Evolutionary conservation across 2,329 filamentous ascomycete species (phyloP).

Genomic region (Trichophaea hybrida): DNA sequence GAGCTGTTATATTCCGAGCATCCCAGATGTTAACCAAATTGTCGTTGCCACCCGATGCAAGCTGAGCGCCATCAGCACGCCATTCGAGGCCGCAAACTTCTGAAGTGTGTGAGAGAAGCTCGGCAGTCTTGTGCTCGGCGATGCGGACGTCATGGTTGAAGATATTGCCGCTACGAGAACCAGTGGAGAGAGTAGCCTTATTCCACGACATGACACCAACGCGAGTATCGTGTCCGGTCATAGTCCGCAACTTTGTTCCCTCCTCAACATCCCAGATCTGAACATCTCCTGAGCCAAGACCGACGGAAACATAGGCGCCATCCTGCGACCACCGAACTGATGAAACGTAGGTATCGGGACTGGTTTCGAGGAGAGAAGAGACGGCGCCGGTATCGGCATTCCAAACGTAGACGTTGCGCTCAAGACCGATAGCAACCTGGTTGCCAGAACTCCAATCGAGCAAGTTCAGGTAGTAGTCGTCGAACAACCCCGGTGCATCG

Average conservation of each 20-base stretch:
- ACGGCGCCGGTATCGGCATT: constrained; percentile 88
- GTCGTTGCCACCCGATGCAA: constrained; percentile 95
- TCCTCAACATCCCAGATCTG: constrained; percentile 99
- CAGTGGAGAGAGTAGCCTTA: constrained; percentile 93
- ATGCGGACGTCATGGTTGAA: constrained; percentile 98
- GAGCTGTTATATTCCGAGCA: constrained; percentile 76
- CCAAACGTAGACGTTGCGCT: constrained; percentile 97
- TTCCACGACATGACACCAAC: constrained; percentile 99
- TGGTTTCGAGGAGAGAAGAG: constrained; percentile 73
- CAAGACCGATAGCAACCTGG: constrained; percentile 93
- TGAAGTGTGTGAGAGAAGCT: constrained; percentile 91
- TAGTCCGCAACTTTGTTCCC: constrained; percentile 87
- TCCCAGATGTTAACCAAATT: constrained; percentile 99
- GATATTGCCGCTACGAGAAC: constrained; percentile 83
- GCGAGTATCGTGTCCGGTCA: constrained; percentile 93
- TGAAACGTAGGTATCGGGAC: constrained; percentile 85
- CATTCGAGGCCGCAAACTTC: constrained; percentile 97
- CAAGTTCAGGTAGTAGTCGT: constrained; percentile 98
- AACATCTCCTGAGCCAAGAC: constrained; percentile 86
- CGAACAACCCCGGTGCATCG: constrained; percentile 86
- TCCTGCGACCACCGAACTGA: constrained; percentile 98
- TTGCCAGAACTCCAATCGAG: constrained; percentile 97
- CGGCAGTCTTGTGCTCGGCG: constrained; percentile 92
- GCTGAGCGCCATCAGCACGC: constrained; percentile 89
- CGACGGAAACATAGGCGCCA: constrained; percentile 89